Conservation (phyloP, 768 basidiomycete genomes). For the Mrakia frigida region DNA sequence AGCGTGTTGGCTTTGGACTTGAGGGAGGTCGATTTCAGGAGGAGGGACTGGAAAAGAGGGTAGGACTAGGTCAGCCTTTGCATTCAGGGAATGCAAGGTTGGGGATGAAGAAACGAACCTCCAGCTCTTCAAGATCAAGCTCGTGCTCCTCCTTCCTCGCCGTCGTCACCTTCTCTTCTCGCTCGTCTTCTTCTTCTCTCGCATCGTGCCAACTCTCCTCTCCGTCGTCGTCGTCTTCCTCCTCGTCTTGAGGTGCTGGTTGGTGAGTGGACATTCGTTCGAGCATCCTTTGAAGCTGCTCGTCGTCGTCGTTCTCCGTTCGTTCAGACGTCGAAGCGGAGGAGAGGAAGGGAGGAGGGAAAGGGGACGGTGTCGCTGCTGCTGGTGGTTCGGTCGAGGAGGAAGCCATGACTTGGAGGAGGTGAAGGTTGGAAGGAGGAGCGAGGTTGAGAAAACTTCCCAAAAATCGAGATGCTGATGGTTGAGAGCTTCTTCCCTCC, state of each 20-base stretch:
- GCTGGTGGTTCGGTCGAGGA: not conserved
- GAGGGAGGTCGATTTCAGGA: conserved; percentile 56
- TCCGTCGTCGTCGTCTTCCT: conserved; percentile 25
- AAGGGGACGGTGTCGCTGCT: not conserved
- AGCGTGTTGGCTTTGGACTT: conserved; percentile 69
- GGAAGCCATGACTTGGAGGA: not conserved
- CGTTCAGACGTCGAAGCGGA: not conserved
- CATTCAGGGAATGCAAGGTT: no score
- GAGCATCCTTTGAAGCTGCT: conserved; percentile 13
- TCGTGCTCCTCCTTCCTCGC: not conserved
- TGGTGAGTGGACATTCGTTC: conserved; percentile 1
- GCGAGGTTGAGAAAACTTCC: not conserved
- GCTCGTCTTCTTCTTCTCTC: conserved; percentile 12
- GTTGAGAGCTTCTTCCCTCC: not conserved
- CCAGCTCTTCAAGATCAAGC: conserved; percentile 20
- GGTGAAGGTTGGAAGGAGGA: not conserved
- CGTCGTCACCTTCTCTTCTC: not conserved
- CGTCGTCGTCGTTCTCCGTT: conserved; percentile 3
- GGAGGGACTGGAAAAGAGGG: conserved; percentile 46
- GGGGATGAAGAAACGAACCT: conserved; percentile 7
- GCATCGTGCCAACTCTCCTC: conserved; percentile 23
- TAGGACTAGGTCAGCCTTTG: not conserved
- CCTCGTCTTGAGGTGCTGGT: conserved; percentile 15
- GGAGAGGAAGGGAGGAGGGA: not conserved
- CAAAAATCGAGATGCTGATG: not conserved